These are phyloP conservation scores for Triticum timopheevii DNA, from an alignment of 176 grass and related monocot species.

Conservation along the genomic window DNA sequence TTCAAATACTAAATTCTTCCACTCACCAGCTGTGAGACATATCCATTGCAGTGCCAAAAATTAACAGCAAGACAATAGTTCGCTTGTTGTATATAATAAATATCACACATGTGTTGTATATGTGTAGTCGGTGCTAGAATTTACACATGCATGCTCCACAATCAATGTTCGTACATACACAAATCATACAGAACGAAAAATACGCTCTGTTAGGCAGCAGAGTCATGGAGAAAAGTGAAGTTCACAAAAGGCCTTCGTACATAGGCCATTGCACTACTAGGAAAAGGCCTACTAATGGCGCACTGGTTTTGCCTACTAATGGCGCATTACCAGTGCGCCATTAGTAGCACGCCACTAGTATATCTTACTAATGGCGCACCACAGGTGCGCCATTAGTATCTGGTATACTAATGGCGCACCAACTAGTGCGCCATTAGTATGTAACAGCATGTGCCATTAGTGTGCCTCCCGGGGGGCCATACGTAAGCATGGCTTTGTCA, in stretches of 20 bases:
- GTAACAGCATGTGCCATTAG: no score
- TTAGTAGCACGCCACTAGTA: no score
- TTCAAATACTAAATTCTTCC: neutral
- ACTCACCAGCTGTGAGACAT: neutral
- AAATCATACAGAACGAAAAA: neutral
- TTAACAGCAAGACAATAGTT: neutral
- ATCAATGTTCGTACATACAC: neutral
- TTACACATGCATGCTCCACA: neutral
- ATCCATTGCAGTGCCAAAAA: neutral
- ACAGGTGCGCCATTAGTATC: no score
- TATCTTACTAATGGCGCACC: no score
- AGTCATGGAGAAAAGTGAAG: neutral
- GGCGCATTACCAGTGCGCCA: no score
- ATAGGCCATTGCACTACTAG: neutral
- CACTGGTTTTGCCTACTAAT: no score
- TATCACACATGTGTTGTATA: neutral
- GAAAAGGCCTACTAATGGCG: no score
- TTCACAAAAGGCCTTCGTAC: neutral
- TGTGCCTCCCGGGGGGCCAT: no score
- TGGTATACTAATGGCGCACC: no score
- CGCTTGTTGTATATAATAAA: neutral
- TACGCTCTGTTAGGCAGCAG: neutral
- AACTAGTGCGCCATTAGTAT: no score
- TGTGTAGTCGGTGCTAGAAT: neutral
- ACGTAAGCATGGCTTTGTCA: no score